Evolutionary conservation across 768 basidiomycete species (phyloP), one percentile per base, ranked within the genome.

Genomic region (Naganishia friedmannii): DNA sequence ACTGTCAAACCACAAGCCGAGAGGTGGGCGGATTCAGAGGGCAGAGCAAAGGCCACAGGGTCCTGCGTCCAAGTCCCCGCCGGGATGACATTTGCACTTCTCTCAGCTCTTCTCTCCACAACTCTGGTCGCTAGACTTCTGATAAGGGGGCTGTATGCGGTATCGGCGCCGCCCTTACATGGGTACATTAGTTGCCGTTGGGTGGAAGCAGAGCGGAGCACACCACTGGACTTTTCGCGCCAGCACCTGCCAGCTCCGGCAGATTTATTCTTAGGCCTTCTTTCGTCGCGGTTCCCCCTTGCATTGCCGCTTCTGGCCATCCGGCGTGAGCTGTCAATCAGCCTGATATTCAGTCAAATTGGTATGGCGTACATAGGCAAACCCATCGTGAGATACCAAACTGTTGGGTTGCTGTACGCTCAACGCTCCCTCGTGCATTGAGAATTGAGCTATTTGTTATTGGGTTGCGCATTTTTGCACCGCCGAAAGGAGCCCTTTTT

Each of bases 101-200:
- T 37, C 34, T 37, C 12, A 4, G 6, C 45, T 26, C 48, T n/a
- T 26, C 23, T 51, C 48, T 51, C n/a, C 48, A 51, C 48, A 23
- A 26, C 48, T 21, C 48, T 51, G 42, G 42, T 8, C 15, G 42
- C 42, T 42, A 12, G 34, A 37, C 34, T 4, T 12, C 12, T 42
- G 48, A 51, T 51, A 51, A 51, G 48, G 48, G n/a, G 17, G n/a
- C 48, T 51, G 48, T 51, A 51, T 26, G 48, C 48, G 48, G n/a
- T 51, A 42, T 42, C 42, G 15, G 42, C 42, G 42, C 42, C 42
- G 42, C 42, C 42, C 7, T 42, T 8, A 17, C 15, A 15, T 17
- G 7, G 42, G 42, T 42, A 42, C 42, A 42, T 17, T 17, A 15
- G 15, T 42, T 42, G 42, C 42, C 42, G 42, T 42, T 42, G 42